Conservation (phyloP, 345 rosid species). For the Citrus hindsii region DNA sequence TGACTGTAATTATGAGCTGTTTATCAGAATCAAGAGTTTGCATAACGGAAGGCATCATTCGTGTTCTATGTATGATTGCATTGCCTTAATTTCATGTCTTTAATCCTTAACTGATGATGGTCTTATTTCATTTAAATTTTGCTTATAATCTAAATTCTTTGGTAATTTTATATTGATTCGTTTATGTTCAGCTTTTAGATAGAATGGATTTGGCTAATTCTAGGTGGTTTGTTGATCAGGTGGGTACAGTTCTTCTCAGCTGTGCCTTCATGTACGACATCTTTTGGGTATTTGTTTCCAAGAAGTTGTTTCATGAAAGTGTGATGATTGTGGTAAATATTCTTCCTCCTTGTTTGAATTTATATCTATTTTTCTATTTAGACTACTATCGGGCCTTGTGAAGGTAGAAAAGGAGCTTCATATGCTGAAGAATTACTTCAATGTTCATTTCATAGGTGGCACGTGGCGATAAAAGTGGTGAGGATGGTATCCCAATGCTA, state of each 20-base stretch:
- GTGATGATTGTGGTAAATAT: constrained; percentile 97
- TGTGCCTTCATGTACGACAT: constrained; percentile 96
- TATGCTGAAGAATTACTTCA: constrained; percentile 3
- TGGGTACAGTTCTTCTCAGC: constrained; percentile 93
- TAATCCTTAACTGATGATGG: not conserved
- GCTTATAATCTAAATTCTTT: not conserved
- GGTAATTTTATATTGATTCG: not conserved
- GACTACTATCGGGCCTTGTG: not conserved
- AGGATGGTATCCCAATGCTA: constrained; percentile 98
- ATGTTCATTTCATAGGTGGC: constrained; percentile 63
- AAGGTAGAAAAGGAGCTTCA: not conserved
- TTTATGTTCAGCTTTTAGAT: not conserved
- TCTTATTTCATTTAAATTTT: not conserved
- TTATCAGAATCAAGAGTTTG: not conserved
- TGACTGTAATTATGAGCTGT: not conserved
- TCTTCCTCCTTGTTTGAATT: constrained; percentile 3
- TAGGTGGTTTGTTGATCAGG: constrained; percentile 44
- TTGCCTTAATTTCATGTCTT: not conserved
- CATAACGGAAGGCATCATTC: not conserved
- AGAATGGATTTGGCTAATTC: constrained; percentile 7
- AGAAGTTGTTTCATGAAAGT: constrained; percentile 91
- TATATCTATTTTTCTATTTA: constrained; percentile 7
- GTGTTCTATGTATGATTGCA: not conserved
- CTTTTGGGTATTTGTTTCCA: constrained; percentile 98
- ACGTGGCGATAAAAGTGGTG: constrained; percentile 91